Evolutionary conservation across 768 basidiomycete genomes (phyloP), one percentile per base, ranked within the genome.

Genomic region (Collybiopsis confluens): DNA sequence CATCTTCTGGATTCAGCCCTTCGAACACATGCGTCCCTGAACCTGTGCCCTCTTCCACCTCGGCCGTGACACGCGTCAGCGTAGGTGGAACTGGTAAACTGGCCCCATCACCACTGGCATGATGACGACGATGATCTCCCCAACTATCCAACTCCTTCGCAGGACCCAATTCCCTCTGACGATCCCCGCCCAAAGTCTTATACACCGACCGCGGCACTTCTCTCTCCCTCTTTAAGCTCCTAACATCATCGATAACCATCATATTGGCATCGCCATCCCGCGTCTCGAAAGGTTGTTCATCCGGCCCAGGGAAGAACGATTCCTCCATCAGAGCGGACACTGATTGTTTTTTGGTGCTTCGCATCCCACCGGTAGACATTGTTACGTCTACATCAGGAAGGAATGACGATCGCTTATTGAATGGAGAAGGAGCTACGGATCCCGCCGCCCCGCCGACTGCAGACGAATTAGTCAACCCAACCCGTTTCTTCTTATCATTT

Each of bases 21-120:
- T 98, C 93, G 36, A 97, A 68, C 7, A 84, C 61, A 52, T 88
- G 82, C 26, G 73, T 85, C 9, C 90, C 85, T n/a, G 88, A 74
- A 20, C 75, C 77, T 2, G n/a, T n/a, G n/a, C n/a, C n/a, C n/a
- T n/a, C n/a, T n/a, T n/a, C n/a, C n/a, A n/a, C n/a, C n/a, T n/a
- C n/a, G n/a, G 74, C 73, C 44, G 72, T 79, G 35, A 91, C 55
- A 52, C 77, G 78, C 0, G 83, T 86, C 64, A 90, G 67, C 43
- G 90, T 61, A 2, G 82, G 68, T 4, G 84, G 86, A 1, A 81
- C 67, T 1, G 81, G 79, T 49, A 91, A 62, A n/a, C 68, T 62
- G 23, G 33, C 54, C 54, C 26, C 45, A 56, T 58, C 27, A 60
- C 38, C 52, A 53, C 61, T 47, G 45, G 57, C 38, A 43, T 58